phyloP scores from a whole-genome alignment of 1,284 basidiomycete genomes.

The Trichosporon faecale region DNA sequence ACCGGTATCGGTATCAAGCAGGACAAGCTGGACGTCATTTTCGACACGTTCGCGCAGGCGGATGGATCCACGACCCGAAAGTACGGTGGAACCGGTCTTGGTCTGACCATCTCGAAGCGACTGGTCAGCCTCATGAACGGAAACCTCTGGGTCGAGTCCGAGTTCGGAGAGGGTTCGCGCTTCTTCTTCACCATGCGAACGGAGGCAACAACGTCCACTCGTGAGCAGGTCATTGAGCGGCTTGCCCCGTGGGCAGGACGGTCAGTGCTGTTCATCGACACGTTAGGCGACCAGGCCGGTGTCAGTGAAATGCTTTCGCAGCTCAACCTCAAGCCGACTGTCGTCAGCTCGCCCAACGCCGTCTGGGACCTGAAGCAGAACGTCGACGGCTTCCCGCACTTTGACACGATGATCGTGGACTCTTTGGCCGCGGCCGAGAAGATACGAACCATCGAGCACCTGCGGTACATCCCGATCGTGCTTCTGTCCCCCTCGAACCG shows the following conservation, averaged over 20 bases:
- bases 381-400: conserved; percentile 74
- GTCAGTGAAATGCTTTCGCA: conserved; percentile 75
- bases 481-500: conserved; percentile 67
- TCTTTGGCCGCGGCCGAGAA: conserved; percentile 77
- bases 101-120: conserved; percentile 91
- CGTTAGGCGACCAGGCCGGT: conserved; percentile 69
- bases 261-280: conserved; percentile 84
- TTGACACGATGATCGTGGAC: conserved; percentile 95
- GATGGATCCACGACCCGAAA: conserved; percentile 94
- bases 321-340: conserved; percentile 75
- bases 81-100: conserved; percentile 96
- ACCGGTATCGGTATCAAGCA: conserved; percentile 99
- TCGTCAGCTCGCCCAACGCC: conserved; percentile 72
- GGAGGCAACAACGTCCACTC: conserved; percentile 53
- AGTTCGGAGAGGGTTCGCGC: conserved; percentile 84
- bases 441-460: conserved; percentile 86
- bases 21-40: conserved; percentile 97
- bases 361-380: conserved; percentile 61
- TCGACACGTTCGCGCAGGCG: conserved; percentile 98
- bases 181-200: conserved; percentile 92
- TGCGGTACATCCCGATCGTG: conserved; percentile 95
- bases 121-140: conserved; percentile 97
- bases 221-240: conserved; percentile 69
- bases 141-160: conserved; percentile 97
- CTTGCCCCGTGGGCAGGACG: conserved; percentile 70